Percentiles rank a stretch among this genome's conserved stretches.
These are phyloP conservation scores for Myxozyma neotropica DNA, from an alignment of 805 yeast genomes.

Conservation along the genomic window DNA sequence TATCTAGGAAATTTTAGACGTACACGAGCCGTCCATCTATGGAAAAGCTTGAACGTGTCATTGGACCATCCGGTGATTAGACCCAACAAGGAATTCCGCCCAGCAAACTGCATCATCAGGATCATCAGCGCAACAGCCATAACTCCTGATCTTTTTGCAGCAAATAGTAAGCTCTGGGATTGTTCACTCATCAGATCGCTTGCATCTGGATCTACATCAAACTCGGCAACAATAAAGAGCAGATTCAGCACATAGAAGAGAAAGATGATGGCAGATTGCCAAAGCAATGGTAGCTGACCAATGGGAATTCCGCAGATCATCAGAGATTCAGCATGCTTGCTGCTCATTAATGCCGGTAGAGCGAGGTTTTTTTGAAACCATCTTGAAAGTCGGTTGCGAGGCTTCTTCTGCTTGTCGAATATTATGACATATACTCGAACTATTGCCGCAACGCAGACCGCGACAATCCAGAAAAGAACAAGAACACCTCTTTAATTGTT, in stretches of 20 bases:
- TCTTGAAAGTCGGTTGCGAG: conserved; percentile 3
- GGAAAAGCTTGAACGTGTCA: conserved; percentile 62
- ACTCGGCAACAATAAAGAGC: conserved; percentile 38
- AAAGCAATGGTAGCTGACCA: conserved; percentile 46
- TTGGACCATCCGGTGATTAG: conserved; percentile 64
- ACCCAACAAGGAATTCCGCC: conserved; percentile 71
- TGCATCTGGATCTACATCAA: conserved; percentile 12
- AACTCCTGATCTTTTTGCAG: conserved; percentile 36
- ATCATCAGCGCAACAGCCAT: conserved; percentile 48
- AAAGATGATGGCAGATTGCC: conserved; percentile 44
- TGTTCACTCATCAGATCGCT: background rate
- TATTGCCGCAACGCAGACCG: conserved; percentile 1
- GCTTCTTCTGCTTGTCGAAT: background rate
- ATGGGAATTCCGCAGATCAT: conserved; percentile 25
- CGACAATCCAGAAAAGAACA: conserved; percentile 10
- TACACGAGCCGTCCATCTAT: conserved; percentile 63
- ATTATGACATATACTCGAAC: background rate
- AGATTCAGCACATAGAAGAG: conserved; percentile 43
- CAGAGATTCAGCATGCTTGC: conserved; percentile 37
- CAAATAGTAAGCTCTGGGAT: conserved; percentile 1
- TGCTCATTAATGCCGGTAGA: conserved; percentile 39
- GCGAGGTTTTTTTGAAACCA: conserved; percentile 18
- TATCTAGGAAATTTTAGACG: conserved; percentile 36
- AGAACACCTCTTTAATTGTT: background rate
- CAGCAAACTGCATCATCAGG: conserved; percentile 62